phyloP scores from a whole-genome alignment of 2,329 filamentous ascomycete species.

The Bipolaris zeicola region DNA sequence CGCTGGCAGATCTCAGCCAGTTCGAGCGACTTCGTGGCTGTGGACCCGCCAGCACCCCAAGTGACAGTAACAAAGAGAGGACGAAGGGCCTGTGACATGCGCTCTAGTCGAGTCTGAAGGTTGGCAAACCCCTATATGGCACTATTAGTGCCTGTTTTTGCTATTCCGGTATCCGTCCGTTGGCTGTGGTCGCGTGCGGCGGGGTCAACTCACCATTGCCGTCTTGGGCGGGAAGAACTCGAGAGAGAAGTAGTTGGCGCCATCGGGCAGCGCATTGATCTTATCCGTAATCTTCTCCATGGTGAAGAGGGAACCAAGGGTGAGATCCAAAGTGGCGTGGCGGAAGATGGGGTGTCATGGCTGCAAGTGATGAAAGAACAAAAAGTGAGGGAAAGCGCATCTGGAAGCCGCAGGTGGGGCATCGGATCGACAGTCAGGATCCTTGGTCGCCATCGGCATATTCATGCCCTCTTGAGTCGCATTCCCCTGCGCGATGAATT shows the following conservation, averaged over 20 bases:
- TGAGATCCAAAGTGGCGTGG: conserved; percentile 13
- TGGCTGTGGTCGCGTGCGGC: conserved; percentile 14
- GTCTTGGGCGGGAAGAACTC: conserved; percentile 99
- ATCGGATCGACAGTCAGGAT: conserved; percentile 29
- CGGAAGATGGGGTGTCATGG: conserved; percentile 37
- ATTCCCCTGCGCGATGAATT: background rate
- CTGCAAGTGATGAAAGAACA: conserved; percentile 28
- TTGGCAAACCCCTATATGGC: conserved; percentile 78
- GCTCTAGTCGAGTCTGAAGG: conserved; percentile 87
- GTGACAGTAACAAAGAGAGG: conserved; percentile 97
- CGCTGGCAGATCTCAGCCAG: conserved; percentile 94
- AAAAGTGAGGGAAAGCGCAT: conserved; percentile 25
- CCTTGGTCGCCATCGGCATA: conserved; percentile 5
- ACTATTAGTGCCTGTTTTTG: conserved; percentile 6
- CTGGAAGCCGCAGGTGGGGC: conserved; percentile 31
- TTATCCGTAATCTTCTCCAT: conserved; percentile 84
- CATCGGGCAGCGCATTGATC: conserved; percentile 83
- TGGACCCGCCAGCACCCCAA: conserved; percentile 95
- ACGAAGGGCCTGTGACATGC: conserved; percentile 89
- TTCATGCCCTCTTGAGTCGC: background rate
- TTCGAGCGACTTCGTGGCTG: conserved; percentile 87
- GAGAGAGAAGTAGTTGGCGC: conserved; percentile 88
- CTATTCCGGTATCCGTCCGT: background rate
- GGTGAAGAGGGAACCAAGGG: conserved; percentile 1
- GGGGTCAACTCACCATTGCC: conserved; percentile 66